These are phyloP conservation scores for Hyphopichia buzzinii DNA, from an alignment of 1,139 yeast genomes.

Conservation along the genomic window DNA sequence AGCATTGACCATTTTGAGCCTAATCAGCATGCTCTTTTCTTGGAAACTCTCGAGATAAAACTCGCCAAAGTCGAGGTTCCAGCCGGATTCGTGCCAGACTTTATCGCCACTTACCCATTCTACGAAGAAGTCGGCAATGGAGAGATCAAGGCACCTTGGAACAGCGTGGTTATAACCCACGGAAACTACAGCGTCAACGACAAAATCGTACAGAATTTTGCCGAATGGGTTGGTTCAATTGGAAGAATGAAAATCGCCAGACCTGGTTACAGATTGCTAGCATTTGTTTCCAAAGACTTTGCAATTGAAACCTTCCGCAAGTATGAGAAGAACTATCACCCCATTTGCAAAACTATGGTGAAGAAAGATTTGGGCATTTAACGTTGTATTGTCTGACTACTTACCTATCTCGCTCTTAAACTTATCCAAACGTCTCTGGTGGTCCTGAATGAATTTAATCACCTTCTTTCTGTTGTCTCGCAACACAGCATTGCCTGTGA, in stretches of 20 bases:
- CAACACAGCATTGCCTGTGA: slow-evolving; percentile 46
- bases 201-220: slow-evolving; percentile 20
- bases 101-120: slow-evolving; percentile 25
- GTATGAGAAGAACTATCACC: slow-evolving; percentile 30
- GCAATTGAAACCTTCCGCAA: slow-evolving; percentile 28
- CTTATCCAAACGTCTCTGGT: slow-evolving; percentile 57
- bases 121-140: slow-evolving; percentile 27
- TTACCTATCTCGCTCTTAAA: slow-evolving; percentile 39
- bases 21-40: slow-evolving; percentile 35
- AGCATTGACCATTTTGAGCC: slow-evolving; percentile 23
- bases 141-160: slow-evolving; percentile 33
- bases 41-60: slow-evolving; percentile 28
- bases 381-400: slow-evolving; percentile 6
- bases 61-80: slow-evolving; percentile 13
- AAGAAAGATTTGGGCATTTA: slow-evolving; percentile 29
- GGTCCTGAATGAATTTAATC: slow-evolving; percentile 58
- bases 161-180: slow-evolving; percentile 27
- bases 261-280: slow-evolving; percentile 71
- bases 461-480: slow-evolving; percentile 58
- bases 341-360: slow-evolving; percentile 39
- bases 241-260: slow-evolving; percentile 95
- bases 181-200: slow-evolving; percentile 20
- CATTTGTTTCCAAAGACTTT: slow-evolving; percentile 26
- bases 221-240: slow-evolving; percentile 78
- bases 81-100: slow-evolving; percentile 15